phyloP scores from a whole-genome alignment of 345 rosid genomes.

The Eucalyptus curtisii region DNA sequence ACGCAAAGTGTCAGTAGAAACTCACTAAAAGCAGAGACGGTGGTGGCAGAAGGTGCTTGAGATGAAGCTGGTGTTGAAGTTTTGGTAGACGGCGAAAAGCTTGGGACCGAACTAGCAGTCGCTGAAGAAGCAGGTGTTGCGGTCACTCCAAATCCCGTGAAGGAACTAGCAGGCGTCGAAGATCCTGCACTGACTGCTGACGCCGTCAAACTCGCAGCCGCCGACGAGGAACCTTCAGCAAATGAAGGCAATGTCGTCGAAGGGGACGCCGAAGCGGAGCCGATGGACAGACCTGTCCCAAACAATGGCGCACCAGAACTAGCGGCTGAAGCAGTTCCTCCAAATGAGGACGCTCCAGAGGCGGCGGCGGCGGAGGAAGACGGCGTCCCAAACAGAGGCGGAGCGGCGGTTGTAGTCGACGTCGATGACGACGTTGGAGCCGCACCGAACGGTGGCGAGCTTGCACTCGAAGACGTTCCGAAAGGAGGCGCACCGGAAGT shows the following conservation, averaged over 20 bases:
- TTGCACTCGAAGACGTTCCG: neutral
- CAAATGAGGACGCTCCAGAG: neutral
- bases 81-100: conserved; percentile 38
- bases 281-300: neutral
- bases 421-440: neutral
- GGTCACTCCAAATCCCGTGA: conserved; percentile 32
- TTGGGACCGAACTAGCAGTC: conserved; percentile 40
- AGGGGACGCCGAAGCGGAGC: conserved; percentile 3
- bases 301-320: neutral
- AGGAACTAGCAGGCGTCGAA: conserved; percentile 20
- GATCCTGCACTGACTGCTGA: conserved; percentile 8
- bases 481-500: neutral
- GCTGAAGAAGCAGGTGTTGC: conserved; percentile 35
- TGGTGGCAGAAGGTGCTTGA: conserved; percentile 24
- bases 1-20: neutral
- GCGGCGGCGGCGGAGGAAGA: neutral
- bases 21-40: conserved; percentile 45
- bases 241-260: conserved; percentile 27
- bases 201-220: conserved; percentile 5
- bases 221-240: conserved; percentile 10
- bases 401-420: neutral
- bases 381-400: neutral
- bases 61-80: conserved; percentile 32
- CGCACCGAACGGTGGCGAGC: neutral
- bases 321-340: neutral